Evolutionary conservation across 1,139 yeast genomes (phyloP).

Genomic region (Hyphopichia wangnamkhiaoensis): DNA sequence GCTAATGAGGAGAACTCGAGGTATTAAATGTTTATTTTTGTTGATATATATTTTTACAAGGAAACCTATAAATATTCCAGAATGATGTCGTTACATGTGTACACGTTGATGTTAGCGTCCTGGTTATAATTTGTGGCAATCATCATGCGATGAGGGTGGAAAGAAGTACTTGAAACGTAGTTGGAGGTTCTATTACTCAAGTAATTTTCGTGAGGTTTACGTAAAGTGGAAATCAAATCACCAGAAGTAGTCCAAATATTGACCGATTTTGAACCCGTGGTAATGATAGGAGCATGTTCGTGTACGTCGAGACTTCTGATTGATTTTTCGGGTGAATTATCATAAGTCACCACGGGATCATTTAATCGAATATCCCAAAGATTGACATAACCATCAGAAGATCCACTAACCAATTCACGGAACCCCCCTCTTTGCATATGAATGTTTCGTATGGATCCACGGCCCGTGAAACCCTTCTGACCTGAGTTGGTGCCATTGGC

Average conservation of each 20-base stretch:
- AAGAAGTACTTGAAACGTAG: constrained; percentile 65
- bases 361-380: constrained; percentile 86
- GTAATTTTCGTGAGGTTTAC: constrained; percentile 52
- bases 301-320: constrained; percentile 81
- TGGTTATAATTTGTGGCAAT: constrained; percentile 84
- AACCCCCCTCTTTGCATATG: constrained; percentile 98
- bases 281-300: constrained; percentile 94
- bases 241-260: constrained; percentile 89
- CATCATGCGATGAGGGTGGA: constrained; percentile 96
- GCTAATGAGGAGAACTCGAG: too few species aligned
- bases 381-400: constrained; percentile 79
- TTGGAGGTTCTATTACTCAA: constrained; percentile 47
- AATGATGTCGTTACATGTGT: constrained; percentile 44
- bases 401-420: constrained; percentile 84
- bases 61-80: constrained; percentile 32
- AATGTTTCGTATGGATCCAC: constrained; percentile 71
- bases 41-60: too few species aligned
- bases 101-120: constrained; percentile 72
- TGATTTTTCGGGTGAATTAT: constrained; percentile 56
- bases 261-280: constrained; percentile 81
- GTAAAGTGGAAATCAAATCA: constrained; percentile 62
- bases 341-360: constrained; percentile 69
- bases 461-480: constrained; percentile 17
- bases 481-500: neutral
- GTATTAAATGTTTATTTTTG: too few species aligned